Base-by-base conservation (phyloP, 2,329 filamentous ascomycete species). In the Metarhizium rileyi region DNA sequence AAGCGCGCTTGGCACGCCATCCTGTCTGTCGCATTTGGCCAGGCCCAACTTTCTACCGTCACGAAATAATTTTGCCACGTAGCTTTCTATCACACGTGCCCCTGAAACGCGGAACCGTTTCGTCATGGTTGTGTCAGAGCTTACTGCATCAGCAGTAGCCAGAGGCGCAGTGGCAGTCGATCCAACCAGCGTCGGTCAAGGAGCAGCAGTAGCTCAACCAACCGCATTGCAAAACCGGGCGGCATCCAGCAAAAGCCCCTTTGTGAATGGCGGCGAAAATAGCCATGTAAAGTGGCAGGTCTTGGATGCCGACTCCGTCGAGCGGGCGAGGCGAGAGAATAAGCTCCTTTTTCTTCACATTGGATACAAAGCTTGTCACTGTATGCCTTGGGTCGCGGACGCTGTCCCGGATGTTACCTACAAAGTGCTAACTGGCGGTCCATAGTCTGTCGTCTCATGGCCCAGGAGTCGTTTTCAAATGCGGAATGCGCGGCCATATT, bases 351-450 rank as follows among this genome's bases (percentile, higher is more conserved):
- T 96, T 63, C 74, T 97, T 53, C 94, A 91, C 64, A 90, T 97
- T 61, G 93, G 93, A 45, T 98, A 95, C 72, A 86, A 86, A 20
- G 90, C 93, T 40, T 97, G 93, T 65, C 91, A 97, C 71, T 95
- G 93, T 93, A 70, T 63, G 85, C 38, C 16, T 16, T 14, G 8
- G 5, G 30, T n/a, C 30, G 35, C n/a, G n/a, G 30, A 47, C 66
- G 38, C 23, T 35, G 30, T 22, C 25, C n/a, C 14, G 10, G 46
- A 3, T n/a, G n/a, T n/a, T n/a, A n/a, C 35, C n/a, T 20, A 7
- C 28, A 3, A 18, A 20, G 35, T 20, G 18, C n/a, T 20, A 20
- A 40, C 63, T 65, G 49, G 61, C 38, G 10, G 16, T 35, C 9
- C 6, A 25, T 12, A 88, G 85, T 86, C 73, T 89, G 84, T 64